A percentile compares a stretch with the other conserved stretches of the same genome.
phyloP scores from a whole-genome alignment of 768 basidiomycete species.

The Arthromyces matolae region DNA sequence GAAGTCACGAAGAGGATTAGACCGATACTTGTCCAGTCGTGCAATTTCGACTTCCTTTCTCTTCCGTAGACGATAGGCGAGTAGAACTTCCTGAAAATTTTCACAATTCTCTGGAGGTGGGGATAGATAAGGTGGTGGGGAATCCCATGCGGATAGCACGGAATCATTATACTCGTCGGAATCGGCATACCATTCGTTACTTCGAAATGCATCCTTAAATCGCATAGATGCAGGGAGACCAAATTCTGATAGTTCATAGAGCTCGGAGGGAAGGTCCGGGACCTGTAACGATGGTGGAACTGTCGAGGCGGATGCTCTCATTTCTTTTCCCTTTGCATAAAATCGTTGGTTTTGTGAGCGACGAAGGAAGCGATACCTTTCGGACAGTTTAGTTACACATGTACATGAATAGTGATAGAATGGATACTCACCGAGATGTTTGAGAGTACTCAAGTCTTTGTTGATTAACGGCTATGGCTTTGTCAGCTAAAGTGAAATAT shows the following conservation, averaged over 20 bases:
- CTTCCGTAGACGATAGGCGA: not conserved
- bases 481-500: too few species aligned
- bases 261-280: conserved; percentile 1
- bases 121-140: not conserved
- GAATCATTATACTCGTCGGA: not conserved
- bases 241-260: not conserved
- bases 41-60: not conserved
- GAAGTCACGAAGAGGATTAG: not conserved
- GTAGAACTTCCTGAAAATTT: not conserved
- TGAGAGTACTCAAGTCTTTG: too few species aligned
- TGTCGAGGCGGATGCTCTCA: conserved; percentile 3
- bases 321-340: not conserved
- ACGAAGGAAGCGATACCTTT: too few species aligned
- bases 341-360: too few species aligned
- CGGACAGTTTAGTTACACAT: too few species aligned
- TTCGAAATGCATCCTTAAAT: not conserved
- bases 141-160: conserved; percentile 1
- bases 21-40: not conserved
- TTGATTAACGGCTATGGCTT: too few species aligned
- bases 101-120: not conserved
- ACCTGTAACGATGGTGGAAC: too few species aligned
- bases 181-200: conserved; percentile 1
- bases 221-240: not conserved
- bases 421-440: too few species aligned
- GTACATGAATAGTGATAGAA: too few species aligned